Evolutionary conservation across 2,329 filamentous ascomycete species (phyloP).

Genomic region (Escovopsis sp.): DNA sequence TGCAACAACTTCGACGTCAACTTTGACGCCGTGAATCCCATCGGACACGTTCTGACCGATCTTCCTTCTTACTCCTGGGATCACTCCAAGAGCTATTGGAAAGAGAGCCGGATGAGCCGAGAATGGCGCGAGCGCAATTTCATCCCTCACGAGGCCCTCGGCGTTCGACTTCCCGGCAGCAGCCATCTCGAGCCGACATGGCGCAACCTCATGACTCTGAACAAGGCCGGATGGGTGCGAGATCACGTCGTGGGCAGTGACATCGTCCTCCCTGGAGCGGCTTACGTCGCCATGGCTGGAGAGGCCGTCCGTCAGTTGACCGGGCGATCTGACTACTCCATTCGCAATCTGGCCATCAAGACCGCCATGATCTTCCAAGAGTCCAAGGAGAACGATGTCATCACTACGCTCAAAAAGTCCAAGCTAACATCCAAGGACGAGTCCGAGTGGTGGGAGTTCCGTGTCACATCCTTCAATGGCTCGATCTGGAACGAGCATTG

Average conservation of each 20-base stretch:
- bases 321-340: not conserved
- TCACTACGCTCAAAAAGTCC: not conserved
- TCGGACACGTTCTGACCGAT: not conserved
- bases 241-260: conserved; percentile 1
- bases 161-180: not conserved
- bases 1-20: conserved; percentile 5
- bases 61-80: conserved; percentile 24
- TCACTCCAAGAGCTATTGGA: conserved; percentile 20
- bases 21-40: not conserved
- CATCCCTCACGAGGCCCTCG: not conserved
- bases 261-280: conserved; percentile 1
- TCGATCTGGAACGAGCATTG: not conserved
- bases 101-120: conserved; percentile 13
- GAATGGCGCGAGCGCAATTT: conserved; percentile 13
- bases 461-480: not conserved
- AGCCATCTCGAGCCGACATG: not conserved
- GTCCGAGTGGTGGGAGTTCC: conserved; percentile 1
- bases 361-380: not conserved
- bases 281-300: conserved; percentile 2
- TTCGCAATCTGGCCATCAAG: not conserved
- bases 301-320: conserved; percentile 1
- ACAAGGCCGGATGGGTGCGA: conserved; percentile 1
- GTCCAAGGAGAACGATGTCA: not conserved
- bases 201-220: not conserved
- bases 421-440: not conserved